phyloP scores from a whole-genome alignment of 2,329 filamentous ascomycete species.

The Annulohypoxylon truncatum region DNA sequence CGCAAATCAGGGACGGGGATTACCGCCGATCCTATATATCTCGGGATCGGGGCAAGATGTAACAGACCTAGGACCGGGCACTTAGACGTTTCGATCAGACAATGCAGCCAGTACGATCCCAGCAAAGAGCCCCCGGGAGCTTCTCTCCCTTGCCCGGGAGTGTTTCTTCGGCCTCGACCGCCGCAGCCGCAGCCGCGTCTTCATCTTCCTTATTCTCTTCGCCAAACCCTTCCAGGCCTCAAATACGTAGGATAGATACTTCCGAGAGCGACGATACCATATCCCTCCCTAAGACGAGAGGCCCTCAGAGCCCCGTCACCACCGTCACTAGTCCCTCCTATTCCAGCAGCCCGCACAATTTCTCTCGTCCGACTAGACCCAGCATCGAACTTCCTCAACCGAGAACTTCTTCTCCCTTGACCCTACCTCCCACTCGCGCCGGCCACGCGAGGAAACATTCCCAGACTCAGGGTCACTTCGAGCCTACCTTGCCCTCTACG shows the following conservation, averaged over 20 bases:
- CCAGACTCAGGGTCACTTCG: slow-evolving; percentile 80
- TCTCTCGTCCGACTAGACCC: slow-evolving; percentile 64
- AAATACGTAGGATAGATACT: slow-evolving; percentile 59
- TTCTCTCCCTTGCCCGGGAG: slow-evolving; percentile 64
- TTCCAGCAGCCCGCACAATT: slow-evolving; percentile 65
- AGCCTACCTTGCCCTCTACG: slow-evolving; percentile 75
- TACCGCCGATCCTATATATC: slow-evolving; percentile 24
- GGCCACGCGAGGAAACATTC: slow-evolving; percentile 69
- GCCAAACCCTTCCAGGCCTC: slow-evolving; percentile 50
- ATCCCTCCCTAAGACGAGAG: slow-evolving; percentile 60
- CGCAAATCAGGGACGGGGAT: slow-evolving; percentile 13
- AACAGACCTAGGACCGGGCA: slow-evolving; percentile 31
- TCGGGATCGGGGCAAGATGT: slow-evolving; percentile 41
- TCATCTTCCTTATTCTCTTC: slow-evolving; percentile 36
- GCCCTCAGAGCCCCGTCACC: slow-evolving; percentile 51
- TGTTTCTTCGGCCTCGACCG: slow-evolving; percentile 44
- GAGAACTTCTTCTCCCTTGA: slow-evolving; percentile 58
- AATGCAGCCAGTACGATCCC: slow-evolving; percentile 50
- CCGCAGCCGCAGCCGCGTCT: slow-evolving; percentile 50
- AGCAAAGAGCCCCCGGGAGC: slow-evolving; percentile 56
- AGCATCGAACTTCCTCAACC: slow-evolving; percentile 48
- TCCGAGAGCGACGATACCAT: slow-evolving; percentile 61
- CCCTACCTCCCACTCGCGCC: slow-evolving; percentile 53
- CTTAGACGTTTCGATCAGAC: slow-evolving; percentile 37
- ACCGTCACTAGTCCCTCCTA: slow-evolving; percentile 60